Conservation (phyloP, 345 rosid species). For the Ricinus communis region DNA sequence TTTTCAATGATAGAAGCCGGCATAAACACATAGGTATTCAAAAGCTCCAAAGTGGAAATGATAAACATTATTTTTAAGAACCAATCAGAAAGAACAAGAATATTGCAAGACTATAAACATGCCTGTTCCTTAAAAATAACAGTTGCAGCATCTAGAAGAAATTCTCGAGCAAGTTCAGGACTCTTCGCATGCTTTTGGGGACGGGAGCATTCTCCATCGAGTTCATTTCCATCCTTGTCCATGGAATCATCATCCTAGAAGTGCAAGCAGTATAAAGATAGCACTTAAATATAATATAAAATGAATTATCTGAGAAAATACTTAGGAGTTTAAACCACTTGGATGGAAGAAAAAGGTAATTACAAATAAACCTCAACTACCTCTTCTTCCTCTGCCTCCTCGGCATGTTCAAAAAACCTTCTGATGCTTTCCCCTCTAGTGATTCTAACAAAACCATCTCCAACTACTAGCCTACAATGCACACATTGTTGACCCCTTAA, state of each 20-base stretch:
- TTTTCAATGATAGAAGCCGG: background rate
- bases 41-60: background rate
- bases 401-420: slow-evolving; percentile 92
- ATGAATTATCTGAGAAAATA: background rate
- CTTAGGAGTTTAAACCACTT: background rate
- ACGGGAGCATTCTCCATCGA: slow-evolving; percentile 96
- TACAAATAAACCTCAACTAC: slow-evolving; percentile 34
- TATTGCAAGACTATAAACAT: slow-evolving; percentile 28
- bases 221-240: slow-evolving; percentile 94
- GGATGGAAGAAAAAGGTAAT: background rate
- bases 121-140: slow-evolving; percentile 98
- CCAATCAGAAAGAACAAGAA: slow-evolving; percentile 7
- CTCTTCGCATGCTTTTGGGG: slow-evolving; percentile 99
- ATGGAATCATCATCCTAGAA: slow-evolving; percentile 88
- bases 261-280: slow-evolving; percentile 14
- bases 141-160: slow-evolving; percentile 94
- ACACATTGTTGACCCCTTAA: slow-evolving; percentile 81
- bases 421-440: slow-evolving; percentile 78
- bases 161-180: slow-evolving; percentile 99
- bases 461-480: slow-evolving; percentile 89
- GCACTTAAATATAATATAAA: background rate
- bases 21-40: background rate
- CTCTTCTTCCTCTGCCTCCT: slow-evolving; percentile 99
- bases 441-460: slow-evolving; percentile 86
- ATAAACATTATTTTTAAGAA: background rate